Base-by-base conservation (phyloP, 768 basidiomycete species). In the Phlegmacium glaucopus region DNA sequence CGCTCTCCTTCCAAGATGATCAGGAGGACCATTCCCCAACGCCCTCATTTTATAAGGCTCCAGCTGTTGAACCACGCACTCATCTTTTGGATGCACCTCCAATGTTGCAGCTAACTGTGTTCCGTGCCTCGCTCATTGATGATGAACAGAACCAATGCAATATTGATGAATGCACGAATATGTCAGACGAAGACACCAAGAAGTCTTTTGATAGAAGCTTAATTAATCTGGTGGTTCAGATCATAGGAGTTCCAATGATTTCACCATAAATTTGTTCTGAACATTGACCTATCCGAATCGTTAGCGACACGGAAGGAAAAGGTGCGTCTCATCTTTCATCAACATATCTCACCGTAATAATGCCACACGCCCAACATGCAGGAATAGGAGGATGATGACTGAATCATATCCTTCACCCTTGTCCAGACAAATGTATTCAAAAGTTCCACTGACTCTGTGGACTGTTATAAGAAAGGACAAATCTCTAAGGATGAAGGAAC, bases 361-460 rank as follows among this genome's bases (percentile, higher is more conserved):
- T 83, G 79, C 93, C 93, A 98, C 34, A 70, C 1, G 88, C 89
- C 83, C 90, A 95, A 64, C 94, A 97, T 6, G 94, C 94, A 4
- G 91, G 93, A 42, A 97, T 93, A 0, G 94, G 94, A 5, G 95
- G 95, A 65, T 97, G 95, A 65, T 97, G 94, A 60, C 87, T 93
- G 51, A 98, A 95, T 76, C 68, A 60, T 97, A 99, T 28, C 92
- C 80, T 62, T 94, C 97, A 62, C 90, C 78, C 61, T 86, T 88
- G 59, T 94, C 90, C 28, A 90, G 63, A 44, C 87, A 74, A 28
- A 90, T 91, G 59, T 96, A 94, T 66, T 98, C 94, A 56, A 95
- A 98, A 2, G 93, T 94, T 66, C 97, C 94, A 59, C n/a, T n/a
- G n/a, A n/a, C 85, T 81, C 82, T 93, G 57, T 44, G 36, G 28